Percentiles rank a stretch among this genome's conserved stretches.
Evolutionary conservation across 345 rosid genomes (phyloP).

Genomic region (Arabidopsis thaliana): DNA sequence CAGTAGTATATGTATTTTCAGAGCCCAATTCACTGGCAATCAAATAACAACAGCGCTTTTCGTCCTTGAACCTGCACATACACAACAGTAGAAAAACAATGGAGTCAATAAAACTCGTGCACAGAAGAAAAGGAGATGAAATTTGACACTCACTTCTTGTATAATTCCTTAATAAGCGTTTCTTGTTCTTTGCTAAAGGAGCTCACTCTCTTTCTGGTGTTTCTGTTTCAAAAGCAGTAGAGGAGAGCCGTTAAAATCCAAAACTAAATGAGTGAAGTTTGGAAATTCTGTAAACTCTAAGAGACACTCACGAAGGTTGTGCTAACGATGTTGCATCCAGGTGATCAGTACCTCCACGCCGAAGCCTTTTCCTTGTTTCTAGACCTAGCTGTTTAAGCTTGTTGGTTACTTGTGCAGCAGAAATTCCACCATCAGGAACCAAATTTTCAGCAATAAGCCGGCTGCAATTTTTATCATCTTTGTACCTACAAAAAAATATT

Average conservation of each 20-base stretch:
- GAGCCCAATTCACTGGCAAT: slow-evolving; percentile 78
- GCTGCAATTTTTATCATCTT: slow-evolving; percentile 66
- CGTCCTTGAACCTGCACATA: slow-evolving; percentile 70
- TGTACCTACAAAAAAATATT: slow-evolving; percentile 57
- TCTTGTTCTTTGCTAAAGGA: slow-evolving; percentile 83
- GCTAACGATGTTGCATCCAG: slow-evolving; percentile 43
- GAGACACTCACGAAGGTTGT: slow-evolving; percentile 62
- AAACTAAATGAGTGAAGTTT: slow-evolving; percentile 17
- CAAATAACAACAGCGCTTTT: slow-evolving; percentile 73
- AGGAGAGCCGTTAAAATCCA: slow-evolving; percentile 25
- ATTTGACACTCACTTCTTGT: slow-evolving; percentile 72
- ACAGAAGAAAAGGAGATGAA: slow-evolving; percentile 12
- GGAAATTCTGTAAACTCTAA: slow-evolving; percentile 3
- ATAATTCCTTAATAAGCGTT: slow-evolving; percentile 65
- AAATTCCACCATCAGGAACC: slow-evolving; percentile 71
- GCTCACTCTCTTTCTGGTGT: slow-evolving; percentile 65
- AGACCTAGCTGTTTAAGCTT: slow-evolving; percentile 90
- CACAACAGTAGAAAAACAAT: slow-evolving; percentile 2
- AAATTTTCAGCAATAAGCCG: slow-evolving; percentile 69
- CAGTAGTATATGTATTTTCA: slow-evolving; percentile 61
- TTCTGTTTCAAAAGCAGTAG: slow-evolving; percentile 57
- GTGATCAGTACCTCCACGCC: slow-evolving; percentile 38
- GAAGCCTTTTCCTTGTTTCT: slow-evolving; percentile 59
- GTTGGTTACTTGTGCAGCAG: slow-evolving; percentile 80
- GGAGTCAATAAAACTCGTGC: slow-evolving; percentile 24